Base-by-base conservation (phyloP, 2,329 filamentous ascomycete genomes). In the Fusarium drepaniforme region DNA sequence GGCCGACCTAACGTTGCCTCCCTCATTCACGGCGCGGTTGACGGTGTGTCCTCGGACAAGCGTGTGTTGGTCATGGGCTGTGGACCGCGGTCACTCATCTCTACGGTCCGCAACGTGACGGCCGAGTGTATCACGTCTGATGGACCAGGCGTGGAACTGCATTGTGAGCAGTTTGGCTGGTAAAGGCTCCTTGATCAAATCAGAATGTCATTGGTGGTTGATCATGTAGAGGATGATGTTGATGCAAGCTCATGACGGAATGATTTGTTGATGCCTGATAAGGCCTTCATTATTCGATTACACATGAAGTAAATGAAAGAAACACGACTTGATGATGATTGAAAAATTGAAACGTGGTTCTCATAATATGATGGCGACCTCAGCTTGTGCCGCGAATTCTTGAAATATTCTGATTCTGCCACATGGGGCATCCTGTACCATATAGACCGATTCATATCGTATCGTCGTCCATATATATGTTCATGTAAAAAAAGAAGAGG, bases 151-250 rank as follows among this genome's bases (percentile, higher is more conserved):
- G 79, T 89, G 5, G 86, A 87, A 72, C 78, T 88, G 16, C 86
- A 88, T 79, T 85, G 84, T 63, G 87, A 88, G 78, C 80, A 85
- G 51, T 88, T 88, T 77, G 85, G 82, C 7, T 86, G 85, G 84
- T 86, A 71, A 79, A 28, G 21, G 23, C 9, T 25, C 7, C 4
- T 42, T 42, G 57, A 38, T 28, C 25, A 28, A 35, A 25, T 42
- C 3, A 58, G 16, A 9, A 38, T 8, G 13, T 38, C 21, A 25
- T 64, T 74, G 28, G 60, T 38, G 63, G 7, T 35, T 38, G 18
- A 16, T 13, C 49, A 25, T 18, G 21, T 16, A 16, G 9, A 21
- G 8, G 18, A 25, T n/a, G 23, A 21, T 16, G 21, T 37, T 8
- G 35, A 37, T 35, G 33, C 35, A 51, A 37, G 37, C 28, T 49